phyloP scores from a whole-genome alignment of 345 rosid genomes.

The Cardiospermum halicacabum region DNA sequence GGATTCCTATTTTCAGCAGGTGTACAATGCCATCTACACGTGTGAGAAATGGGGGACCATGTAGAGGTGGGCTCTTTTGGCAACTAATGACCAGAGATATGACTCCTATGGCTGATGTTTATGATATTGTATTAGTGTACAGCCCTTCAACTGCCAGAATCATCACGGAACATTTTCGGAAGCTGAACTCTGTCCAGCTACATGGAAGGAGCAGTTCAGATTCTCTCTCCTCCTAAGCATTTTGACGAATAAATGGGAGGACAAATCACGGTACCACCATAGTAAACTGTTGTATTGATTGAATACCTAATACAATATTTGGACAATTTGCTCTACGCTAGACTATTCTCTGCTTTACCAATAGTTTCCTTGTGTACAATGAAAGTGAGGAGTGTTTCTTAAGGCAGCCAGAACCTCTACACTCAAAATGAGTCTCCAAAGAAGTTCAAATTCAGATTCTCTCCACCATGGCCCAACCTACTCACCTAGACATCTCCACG shows the following conservation, averaged over 20 bases:
- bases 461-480: conserved; percentile 25
- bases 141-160: conserved; percentile 52
- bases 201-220: not conserved
- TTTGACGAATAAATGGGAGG: not conserved
- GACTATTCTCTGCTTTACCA: conserved; percentile 11
- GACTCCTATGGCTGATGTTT: conserved; percentile 47
- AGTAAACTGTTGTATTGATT: no score
- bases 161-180: conserved; percentile 51
- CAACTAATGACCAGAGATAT: conserved; percentile 50
- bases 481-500: conserved; percentile 26
- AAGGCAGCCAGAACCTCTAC: no score
- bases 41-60: conserved; percentile 39
- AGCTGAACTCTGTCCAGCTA: conserved; percentile 23
- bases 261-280: not conserved
- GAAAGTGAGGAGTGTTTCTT: conserved; percentile 31
- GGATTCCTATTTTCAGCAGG: conserved; percentile 37
- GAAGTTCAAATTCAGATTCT: conserved; percentile 28
- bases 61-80: conserved; percentile 69
- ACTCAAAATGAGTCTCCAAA: no score
- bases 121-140: conserved; percentile 49
- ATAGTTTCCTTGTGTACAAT: conserved; percentile 28
- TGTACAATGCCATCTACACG: conserved; percentile 44
- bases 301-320: no score
- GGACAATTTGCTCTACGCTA: no score
- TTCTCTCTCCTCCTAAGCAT: not conserved